Evolutionary conservation across 768 basidiomycete genomes (phyloP).

Genomic region (Rhizopogon vesiculosus): DNA sequence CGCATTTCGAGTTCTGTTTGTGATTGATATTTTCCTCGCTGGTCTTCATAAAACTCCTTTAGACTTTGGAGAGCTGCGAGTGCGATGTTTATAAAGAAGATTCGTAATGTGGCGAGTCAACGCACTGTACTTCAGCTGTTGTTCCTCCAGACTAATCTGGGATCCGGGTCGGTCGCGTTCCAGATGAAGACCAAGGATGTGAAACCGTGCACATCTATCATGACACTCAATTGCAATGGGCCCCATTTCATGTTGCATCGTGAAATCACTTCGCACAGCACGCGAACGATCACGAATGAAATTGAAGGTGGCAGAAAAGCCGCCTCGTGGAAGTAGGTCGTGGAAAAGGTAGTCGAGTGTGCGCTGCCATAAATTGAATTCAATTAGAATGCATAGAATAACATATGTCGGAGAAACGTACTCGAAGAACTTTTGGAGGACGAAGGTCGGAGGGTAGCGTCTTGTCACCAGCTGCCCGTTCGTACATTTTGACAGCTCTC

Average conservation of each 20-base stretch:
- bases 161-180: conserved; percentile 55
- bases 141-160: conserved; percentile 71
- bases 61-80: conserved; percentile 82
- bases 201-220: conserved; percentile 91
- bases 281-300: conserved; percentile 94
- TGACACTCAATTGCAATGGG: conserved; percentile 81
- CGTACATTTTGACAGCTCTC: conserved; percentile 91
- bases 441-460: conserved; percentile 88
- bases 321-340: conserved; percentile 63
- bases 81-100: not conserved
- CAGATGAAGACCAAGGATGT: conserved; percentile 77
- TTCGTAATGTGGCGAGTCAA: conserved; percentile 7
- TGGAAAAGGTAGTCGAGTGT: conserved; percentile 94
- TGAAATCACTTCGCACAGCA: conserved; percentile 89
- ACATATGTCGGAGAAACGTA: conserved; percentile 21
- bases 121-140: conserved; percentile 90
- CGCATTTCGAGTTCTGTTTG: conserved; percentile 94
- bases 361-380: conserved; percentile 35
- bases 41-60: conserved; percentile 91
- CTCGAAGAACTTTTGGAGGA: conserved; percentile 80
- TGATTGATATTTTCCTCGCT: conserved; percentile 59
- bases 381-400: not conserved
- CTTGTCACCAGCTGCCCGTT: conserved; percentile 92
- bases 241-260: conserved; percentile 83
- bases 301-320: conserved; percentile 65